A percentile compares a stretch with the other conserved stretches of the same genome.
These are phyloP conservation scores for Paracorniculantispora psalliotae DNA, from an alignment of 2,329 filamentous ascomycete species.

Conservation along the genomic window DNA sequence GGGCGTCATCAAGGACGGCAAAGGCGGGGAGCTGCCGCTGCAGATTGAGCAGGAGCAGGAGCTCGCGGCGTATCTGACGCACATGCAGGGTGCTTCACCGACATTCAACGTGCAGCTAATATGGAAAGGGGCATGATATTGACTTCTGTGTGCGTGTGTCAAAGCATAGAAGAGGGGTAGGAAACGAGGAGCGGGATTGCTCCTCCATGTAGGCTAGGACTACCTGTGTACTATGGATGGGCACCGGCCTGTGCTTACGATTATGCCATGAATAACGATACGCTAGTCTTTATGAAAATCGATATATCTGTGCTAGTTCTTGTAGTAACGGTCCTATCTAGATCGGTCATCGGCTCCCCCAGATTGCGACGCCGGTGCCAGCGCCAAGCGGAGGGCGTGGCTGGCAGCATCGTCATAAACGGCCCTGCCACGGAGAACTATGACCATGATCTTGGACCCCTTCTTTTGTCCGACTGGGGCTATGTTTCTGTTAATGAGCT, in stretches of 20 bases:
- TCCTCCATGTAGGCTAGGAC: not conserved
- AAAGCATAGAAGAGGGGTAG: not conserved
- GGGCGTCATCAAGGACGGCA: conserved; percentile 57
- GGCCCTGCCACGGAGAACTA: conserved; percentile 55
- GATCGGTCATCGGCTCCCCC: not conserved
- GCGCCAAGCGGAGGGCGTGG: conserved; percentile 37
- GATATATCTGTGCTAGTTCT: not conserved
- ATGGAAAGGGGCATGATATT: conserved; percentile 22
- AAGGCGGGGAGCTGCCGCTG: conserved; percentile 57
- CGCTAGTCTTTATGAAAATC: not conserved
- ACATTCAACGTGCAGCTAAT: conserved; percentile 40
- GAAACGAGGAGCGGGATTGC: not conserved
- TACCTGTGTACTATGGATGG: not conserved
- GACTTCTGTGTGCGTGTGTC: too few species aligned
- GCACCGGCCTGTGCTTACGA: too few species aligned
- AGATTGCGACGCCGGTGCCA: not conserved
- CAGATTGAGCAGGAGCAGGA: conserved; percentile 67
- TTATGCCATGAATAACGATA: not conserved
- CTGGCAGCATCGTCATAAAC: conserved; percentile 57
- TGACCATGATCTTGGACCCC: conserved; percentile 56
- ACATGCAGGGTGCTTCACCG: conserved; percentile 46
- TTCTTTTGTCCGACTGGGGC: conserved; percentile 57
- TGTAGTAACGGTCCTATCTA: not conserved
- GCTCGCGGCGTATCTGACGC: conserved; percentile 64
- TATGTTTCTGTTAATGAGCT: conserved; percentile 24